phyloP scores from a whole-genome alignment of 192 early-diverging fungal genomes.

The Coemansia javaensis region DNA sequence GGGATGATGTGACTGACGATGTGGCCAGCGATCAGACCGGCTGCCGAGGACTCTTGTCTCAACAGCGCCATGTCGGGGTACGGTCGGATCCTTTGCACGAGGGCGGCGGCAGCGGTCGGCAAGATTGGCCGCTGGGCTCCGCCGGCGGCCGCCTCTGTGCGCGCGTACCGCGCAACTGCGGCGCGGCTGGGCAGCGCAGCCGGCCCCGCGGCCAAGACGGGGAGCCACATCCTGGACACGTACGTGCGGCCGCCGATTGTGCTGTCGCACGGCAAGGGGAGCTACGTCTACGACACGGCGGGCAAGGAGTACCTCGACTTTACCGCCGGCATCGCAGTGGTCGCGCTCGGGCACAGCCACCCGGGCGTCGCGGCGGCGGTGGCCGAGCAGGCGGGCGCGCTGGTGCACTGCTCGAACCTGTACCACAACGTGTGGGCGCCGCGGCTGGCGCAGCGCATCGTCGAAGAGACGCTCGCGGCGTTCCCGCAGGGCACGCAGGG shows the following conservation, averaged over 20 bases:
- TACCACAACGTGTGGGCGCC: slow-evolving; percentile 89
- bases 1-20: too few relatives aligned
- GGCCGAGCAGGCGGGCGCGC: slow-evolving; percentile 72
- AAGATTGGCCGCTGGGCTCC: too few relatives aligned
- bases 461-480: slow-evolving; percentile 55
- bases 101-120: too few relatives aligned
- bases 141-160: background rate
- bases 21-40: too few relatives aligned
- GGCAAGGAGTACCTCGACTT: slow-evolving; percentile 86
- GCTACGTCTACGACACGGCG: slow-evolving; percentile 69
- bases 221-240: slow-evolving; percentile 64
- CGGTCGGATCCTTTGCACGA: too few relatives aligned
- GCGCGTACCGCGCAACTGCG: slow-evolving; percentile 12
- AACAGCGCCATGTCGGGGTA: too few relatives aligned
- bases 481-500: slow-evolving; percentile 49
- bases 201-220: slow-evolving; percentile 13
- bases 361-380: slow-evolving; percentile 65
- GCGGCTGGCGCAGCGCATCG: slow-evolving; percentile 67
- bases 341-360: slow-evolving; percentile 86
- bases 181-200: background rate
- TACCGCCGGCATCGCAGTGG: slow-evolving; percentile 92
- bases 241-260: slow-evolving; percentile 67
- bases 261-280: slow-evolving; percentile 79
- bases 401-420: slow-evolving; percentile 88
- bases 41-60: too few relatives aligned